Percentiles rank a stretch among this genome's conserved stretches.
Evolutionary conservation across 164 flowering plant species (phyloP).

Genomic region (Vitis cinerea): DNA sequence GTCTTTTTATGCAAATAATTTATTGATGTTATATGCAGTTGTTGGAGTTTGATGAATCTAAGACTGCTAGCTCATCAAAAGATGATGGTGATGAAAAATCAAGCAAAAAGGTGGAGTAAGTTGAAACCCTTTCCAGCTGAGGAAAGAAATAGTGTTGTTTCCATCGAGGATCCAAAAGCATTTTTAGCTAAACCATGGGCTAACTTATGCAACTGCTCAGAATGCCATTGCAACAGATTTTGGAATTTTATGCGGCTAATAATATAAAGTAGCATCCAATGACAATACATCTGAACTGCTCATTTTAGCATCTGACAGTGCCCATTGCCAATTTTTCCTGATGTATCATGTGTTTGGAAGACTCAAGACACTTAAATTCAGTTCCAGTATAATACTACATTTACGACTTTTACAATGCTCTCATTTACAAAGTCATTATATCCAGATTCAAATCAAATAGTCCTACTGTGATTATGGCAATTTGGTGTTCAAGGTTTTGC

Average conservation of each 20-base stretch:
- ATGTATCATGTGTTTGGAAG: no score
- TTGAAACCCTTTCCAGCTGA: neutral
- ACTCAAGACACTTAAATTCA: no score
- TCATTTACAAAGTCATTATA: no score
- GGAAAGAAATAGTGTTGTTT: slow-evolving; percentile 4
- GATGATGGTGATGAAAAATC: slow-evolving; percentile 33
- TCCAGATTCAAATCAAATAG: no score
- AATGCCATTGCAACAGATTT: slow-evolving; percentile 25
- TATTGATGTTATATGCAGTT: slow-evolving; percentile 34
- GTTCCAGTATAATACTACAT: no score
- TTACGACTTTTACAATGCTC: no score
- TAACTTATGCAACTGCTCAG: slow-evolving; percentile 15
- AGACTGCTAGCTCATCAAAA: slow-evolving; percentile 28
- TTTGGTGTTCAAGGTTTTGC: no score
- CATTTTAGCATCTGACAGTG: no score
- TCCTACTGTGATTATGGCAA: no score
- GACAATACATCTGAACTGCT: no score
- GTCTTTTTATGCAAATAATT: neutral
- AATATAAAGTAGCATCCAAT: neutral
- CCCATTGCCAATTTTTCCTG: no score
- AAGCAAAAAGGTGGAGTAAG: slow-evolving; percentile 59
- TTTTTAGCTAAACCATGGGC: slow-evolving; percentile 1
- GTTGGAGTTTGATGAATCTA: slow-evolving; percentile 77
- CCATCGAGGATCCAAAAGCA: neutral
- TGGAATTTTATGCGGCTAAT: slow-evolving; percentile 13